phyloP scores from a whole-genome alignment of 352 stramenopile species.

The Globisporangium sylvaticum region DNA sequence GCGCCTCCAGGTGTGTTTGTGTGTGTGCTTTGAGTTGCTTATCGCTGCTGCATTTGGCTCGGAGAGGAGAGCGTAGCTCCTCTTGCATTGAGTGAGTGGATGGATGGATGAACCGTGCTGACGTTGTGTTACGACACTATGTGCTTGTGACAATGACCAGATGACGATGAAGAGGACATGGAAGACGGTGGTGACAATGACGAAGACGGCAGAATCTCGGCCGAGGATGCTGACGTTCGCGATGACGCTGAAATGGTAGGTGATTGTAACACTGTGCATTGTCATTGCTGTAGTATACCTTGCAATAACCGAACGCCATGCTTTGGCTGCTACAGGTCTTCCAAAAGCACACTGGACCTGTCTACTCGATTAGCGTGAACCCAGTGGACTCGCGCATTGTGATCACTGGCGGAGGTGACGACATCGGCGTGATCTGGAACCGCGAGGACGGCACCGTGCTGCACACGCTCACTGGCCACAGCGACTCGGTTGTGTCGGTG shows the following conservation, averaged over 20 bases:
- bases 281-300: not conserved
- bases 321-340: constrained; percentile 45
- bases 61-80: not conserved
- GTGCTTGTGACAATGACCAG: constrained; percentile 13
- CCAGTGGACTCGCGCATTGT: constrained; percentile 77
- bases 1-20: constrained; percentile 53
- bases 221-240: constrained; percentile 61
- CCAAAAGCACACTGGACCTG: constrained; percentile 65
- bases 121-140: not conserved
- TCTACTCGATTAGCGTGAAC: constrained; percentile 84
- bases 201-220: constrained; percentile 57
- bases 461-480: constrained; percentile 74
- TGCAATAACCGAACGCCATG: not conserved
- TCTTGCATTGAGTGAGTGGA: not conserved
- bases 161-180: constrained; percentile 70
- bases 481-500: constrained; percentile 79
- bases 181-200: constrained; percentile 36
- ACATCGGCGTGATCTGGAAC: constrained; percentile 86
- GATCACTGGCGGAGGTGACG: constrained; percentile 79
- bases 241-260: constrained; percentile 72
- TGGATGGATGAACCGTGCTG: not conserved
- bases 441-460: constrained; percentile 73
- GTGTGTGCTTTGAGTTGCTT: not conserved
- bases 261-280: not conserved
- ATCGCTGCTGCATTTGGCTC: not conserved